These are phyloP conservation scores for Alternaria arbusti DNA, from an alignment of 2,329 filamentous ascomycete genomes.

Conservation along the genomic window DNA sequence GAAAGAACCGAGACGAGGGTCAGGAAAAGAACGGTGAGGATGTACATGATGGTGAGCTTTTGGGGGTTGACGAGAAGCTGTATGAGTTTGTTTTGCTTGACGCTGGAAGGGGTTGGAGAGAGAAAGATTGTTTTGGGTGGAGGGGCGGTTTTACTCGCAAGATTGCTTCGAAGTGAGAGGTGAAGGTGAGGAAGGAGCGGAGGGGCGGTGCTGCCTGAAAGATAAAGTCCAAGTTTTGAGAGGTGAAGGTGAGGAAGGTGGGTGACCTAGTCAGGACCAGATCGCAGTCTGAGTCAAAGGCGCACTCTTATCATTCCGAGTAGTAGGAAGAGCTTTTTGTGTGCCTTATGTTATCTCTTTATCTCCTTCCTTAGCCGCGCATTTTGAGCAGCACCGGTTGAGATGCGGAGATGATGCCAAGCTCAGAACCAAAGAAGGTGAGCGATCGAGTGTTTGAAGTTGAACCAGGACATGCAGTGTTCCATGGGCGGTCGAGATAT, in stretches of 20 bases:
- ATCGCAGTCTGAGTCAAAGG: not conserved
- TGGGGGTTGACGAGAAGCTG: not conserved
- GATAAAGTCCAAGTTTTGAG: not conserved
- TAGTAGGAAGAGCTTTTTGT: accelerated
- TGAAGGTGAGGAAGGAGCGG: not conserved
- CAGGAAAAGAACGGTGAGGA: not conserved
- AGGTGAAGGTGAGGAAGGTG: not conserved
- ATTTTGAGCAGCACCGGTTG: not conserved
- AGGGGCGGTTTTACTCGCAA: not conserved
- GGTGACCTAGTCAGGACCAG: not conserved
- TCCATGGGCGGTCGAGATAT: not conserved
- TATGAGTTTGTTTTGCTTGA: not conserved
- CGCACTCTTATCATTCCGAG: not conserved
- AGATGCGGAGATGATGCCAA: not conserved
- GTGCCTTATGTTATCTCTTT: not conserved
- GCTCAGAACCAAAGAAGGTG: not conserved
- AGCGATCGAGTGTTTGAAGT: not conserved
- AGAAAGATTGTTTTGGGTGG: not conserved
- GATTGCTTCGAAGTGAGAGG: not conserved
- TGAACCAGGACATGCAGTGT: not conserved
- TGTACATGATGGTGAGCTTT: not conserved
- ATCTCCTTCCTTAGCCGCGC: not conserved
- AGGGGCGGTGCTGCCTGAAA: not conserved
- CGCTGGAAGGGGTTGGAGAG: not conserved
- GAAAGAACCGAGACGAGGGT: not conserved